Base-by-base conservation (phyloP, 2,329 filamentous ascomycete genomes). In the Sporothrix luriei region DNA sequence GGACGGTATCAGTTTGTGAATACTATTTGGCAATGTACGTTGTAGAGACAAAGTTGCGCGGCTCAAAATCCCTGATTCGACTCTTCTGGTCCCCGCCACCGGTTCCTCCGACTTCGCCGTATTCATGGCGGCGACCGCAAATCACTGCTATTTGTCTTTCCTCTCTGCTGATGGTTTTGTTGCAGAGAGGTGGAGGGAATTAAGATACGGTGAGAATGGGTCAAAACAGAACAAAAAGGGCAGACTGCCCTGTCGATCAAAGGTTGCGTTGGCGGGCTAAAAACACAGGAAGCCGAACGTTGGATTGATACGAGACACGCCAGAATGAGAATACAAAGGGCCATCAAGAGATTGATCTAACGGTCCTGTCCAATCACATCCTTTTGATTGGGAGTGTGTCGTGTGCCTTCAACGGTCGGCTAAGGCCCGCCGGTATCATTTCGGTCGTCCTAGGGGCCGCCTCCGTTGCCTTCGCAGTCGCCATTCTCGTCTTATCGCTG, bases 201-300 rank as follows among this genome's bases (percentile, higher is more conserved):
- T 24, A 38, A 40, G 33, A 61, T 33, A 33, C 33, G 33, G 33
- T 7, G 49, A 43, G n/a, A 21, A 40, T 6, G 19, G 38, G 21
- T 26, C 38, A 46, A 5, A 33, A 9, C 33, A 46, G 40, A 46
- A 10, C 13, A 9, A 46, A 46, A 61, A 61, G 21, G 33, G 38
- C 13, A 24, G n/a, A 62, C 16, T 14, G 57, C 57, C 57, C 57
- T 62, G 57, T 46, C 57, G 38, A 62, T 62, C 57, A 14, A 24
- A 11, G 48, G 19, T n/a, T 19, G 1, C 4, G 29, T 33, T 29
- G 29, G 54, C 38, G 24, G 38, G 57, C 38, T 11, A 46, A 46
- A 62, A 62, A 26, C 33, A n/a, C 11, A 46, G n/a, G 57, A 62
- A 16, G 13, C 38, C n/a, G 21, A 3, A 26, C 3, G 38, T 38